Evolutionary conservation across 768 basidiomycete species (phyloP).

Genomic region (Lanmaoa rubissima): DNA sequence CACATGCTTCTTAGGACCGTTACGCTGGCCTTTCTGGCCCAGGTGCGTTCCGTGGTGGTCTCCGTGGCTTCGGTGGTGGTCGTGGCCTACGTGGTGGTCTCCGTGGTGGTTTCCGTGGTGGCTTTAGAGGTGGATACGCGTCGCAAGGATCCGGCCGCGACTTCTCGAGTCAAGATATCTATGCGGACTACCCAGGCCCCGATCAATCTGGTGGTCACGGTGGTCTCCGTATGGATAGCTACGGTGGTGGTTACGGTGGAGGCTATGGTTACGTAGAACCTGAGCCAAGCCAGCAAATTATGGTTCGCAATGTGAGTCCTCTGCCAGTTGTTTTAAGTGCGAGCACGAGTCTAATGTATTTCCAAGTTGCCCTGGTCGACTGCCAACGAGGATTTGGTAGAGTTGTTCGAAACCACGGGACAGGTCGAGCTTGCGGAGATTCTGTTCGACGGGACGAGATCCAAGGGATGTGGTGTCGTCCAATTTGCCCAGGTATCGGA

Average conservation of each 20-base stretch:
- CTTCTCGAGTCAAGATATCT: slow-evolving; percentile 86
- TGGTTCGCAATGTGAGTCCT: slow-evolving; percentile 91
- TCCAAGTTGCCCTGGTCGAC: slow-evolving; percentile 95
- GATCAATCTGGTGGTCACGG: slow-evolving; percentile 52
- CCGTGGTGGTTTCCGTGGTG: slow-evolving; percentile 48
- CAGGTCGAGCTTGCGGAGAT: slow-evolving; percentile 95
- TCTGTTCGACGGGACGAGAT: slow-evolving; percentile 86
- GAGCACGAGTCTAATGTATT: background rate
- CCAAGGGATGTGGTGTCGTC: slow-evolving; percentile 94
- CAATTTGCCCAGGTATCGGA: slow-evolving; percentile 87
- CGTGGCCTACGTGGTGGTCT: slow-evolving; percentile 21
- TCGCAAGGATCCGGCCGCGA: slow-evolving; percentile 51
- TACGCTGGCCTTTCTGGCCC: slow-evolving; percentile 82
- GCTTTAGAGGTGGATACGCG: slow-evolving; percentile 58
- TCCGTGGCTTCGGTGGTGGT: slow-evolving; percentile 53
- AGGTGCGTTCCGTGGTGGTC: slow-evolving; percentile 53
- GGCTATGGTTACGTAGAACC: slow-evolving; percentile 49
- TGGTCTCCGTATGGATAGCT: slow-evolving; percentile 36
- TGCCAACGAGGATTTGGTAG: slow-evolving; percentile 96
- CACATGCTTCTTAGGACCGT: slow-evolving; percentile 60
- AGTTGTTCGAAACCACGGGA: slow-evolving; percentile 97
- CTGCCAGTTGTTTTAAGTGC: background rate
- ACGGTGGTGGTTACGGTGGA: slow-evolving; percentile 41
- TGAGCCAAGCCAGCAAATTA: slow-evolving; percentile 94
- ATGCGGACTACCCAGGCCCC: slow-evolving; percentile 91